A percentile compares a stretch with the other conserved stretches of the same genome.
These are phyloP conservation scores for Lachnellula suecica DNA, from an alignment of 2,329 filamentous ascomycete species.

Conservation along the genomic window DNA sequence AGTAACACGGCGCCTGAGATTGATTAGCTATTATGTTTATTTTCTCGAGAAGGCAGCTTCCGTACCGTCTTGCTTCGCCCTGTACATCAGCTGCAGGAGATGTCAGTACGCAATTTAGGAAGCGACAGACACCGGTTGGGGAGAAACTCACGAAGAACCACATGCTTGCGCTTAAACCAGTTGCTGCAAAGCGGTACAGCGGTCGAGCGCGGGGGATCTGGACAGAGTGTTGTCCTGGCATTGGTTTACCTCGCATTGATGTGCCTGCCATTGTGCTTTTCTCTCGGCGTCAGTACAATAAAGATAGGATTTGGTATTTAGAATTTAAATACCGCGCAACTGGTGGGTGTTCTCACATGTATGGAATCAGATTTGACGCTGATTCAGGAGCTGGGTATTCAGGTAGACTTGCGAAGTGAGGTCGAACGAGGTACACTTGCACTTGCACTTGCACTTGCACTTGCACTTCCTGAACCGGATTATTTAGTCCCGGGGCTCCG, in stretches of 20 bases:
- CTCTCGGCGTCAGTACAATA: slow-evolving; percentile 6
- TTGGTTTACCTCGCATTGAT: no score
- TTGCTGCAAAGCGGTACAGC: slow-evolving; percentile 83
- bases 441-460: no score
- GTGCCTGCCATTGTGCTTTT: slow-evolving; percentile 32
- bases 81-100: slow-evolving; percentile 79
- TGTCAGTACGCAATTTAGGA: slow-evolving; percentile 14
- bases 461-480: no score
- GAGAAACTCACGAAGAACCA: slow-evolving; percentile 90
- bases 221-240: slow-evolving; percentile 54
- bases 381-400: not conserved
- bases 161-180: slow-evolving; percentile 90
- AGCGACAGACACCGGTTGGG: not conserved
- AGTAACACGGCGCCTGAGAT: slow-evolving; percentile 68
- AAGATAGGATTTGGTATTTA: no score
- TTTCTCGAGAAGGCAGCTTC: not conserved
- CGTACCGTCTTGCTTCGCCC: slow-evolving; percentile 89
- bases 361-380: not conserved
- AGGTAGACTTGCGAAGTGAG: no score
- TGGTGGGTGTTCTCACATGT: not conserved
- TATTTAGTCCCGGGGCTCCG: not conserved
- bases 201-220: slow-evolving; percentile 61
- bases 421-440: no score
- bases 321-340: no score
- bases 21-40: no score